A percentile compares a stretch with the other conserved stretches of the same genome.
These are phyloP conservation scores for Kwoniella sp. DNA, from an alignment of 768 basidiomycete genomes.

Conservation along the genomic window DNA sequence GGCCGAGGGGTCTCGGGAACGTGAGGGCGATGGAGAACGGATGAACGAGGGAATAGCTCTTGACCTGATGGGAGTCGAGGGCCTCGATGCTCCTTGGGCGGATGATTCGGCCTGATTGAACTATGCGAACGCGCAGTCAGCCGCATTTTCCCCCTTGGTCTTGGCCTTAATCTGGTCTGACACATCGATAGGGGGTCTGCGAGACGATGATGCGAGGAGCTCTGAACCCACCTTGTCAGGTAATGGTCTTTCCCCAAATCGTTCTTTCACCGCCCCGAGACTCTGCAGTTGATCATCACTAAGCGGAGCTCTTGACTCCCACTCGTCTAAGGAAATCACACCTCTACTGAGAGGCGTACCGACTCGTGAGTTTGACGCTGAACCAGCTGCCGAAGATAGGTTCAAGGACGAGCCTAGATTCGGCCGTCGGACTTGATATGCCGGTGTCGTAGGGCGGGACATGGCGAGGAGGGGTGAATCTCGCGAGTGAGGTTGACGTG, in stretches of 20 bases:
- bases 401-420: slow-evolving; percentile 10
- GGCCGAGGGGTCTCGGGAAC: slow-evolving; percentile 21
- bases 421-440: slow-evolving; percentile 17
- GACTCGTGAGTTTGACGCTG: slow-evolving; percentile 19
- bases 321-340: slow-evolving; percentile 70
- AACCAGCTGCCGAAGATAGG: slow-evolving; percentile 16
- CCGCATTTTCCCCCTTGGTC: no score
- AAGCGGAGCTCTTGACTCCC: slow-evolving; percentile 82
- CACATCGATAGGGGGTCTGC: neutral
- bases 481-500: no score
- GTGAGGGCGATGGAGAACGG: slow-evolving; percentile 26
- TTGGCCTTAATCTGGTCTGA: no score
- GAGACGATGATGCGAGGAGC: neutral
- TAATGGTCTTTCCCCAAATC: slow-evolving; percentile 65
- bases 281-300: slow-evolving; percentile 70
- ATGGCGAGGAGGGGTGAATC: no score
- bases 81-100: slow-evolving; percentile 28
- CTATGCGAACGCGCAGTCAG: no score
- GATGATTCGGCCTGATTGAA: slow-evolving; percentile 24
- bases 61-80: slow-evolving; percentile 28
- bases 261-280: slow-evolving; percentile 66
- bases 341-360: slow-evolving; percentile 20
- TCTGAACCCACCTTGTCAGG: slow-evolving; percentile 75
- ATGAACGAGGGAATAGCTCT: slow-evolving; percentile 10
- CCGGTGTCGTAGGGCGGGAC: slow-evolving; percentile 20